Evolutionary conservation across 2,329 filamentous ascomycete genomes (phyloP).

Genomic region (Alternaria arbusti): DNA sequence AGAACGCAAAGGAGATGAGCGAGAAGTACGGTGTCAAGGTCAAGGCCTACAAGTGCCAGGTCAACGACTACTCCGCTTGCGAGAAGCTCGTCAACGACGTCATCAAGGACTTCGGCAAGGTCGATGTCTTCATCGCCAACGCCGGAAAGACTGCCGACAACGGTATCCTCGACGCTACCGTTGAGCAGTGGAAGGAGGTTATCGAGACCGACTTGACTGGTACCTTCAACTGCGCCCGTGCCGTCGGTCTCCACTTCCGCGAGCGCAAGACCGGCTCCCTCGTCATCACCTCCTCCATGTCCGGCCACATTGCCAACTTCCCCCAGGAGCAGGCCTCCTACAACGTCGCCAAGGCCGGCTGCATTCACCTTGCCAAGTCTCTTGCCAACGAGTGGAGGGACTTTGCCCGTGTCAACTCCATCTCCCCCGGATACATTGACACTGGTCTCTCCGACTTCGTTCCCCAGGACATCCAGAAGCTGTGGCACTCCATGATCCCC

Average conservation of each 20-base stretch:
- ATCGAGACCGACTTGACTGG: slow-evolving; percentile 88
- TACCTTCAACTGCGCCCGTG: slow-evolving; percentile 85
- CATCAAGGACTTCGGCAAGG: slow-evolving; percentile 72
- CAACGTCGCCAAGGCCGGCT: slow-evolving; percentile 66
- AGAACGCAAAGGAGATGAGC: slow-evolving; percentile 68
- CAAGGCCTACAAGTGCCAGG: slow-evolving; percentile 71
- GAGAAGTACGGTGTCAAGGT: slow-evolving; percentile 68
- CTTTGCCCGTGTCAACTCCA: slow-evolving; percentile 72
- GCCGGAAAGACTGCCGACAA: slow-evolving; percentile 73
- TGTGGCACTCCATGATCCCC: slow-evolving; percentile 80
- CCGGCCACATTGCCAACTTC: slow-evolving; percentile 83
- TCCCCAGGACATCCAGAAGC: slow-evolving; percentile 69
- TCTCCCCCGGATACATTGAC: slow-evolving; percentile 73
- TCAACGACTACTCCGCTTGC: slow-evolving; percentile 63
- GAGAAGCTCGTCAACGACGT: slow-evolving; percentile 65
- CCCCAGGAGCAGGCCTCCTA: slow-evolving; percentile 67
- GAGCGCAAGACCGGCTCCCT: slow-evolving; percentile 68
- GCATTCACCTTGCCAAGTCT: slow-evolving; percentile 68
- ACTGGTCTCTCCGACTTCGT: slow-evolving; percentile 72
- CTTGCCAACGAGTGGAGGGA: slow-evolving; percentile 74
- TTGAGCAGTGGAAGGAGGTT: slow-evolving; percentile 77
- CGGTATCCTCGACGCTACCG: slow-evolving; percentile 72
- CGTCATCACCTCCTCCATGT: slow-evolving; percentile 76
- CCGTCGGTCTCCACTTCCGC: slow-evolving; percentile 81
- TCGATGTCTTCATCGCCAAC: slow-evolving; percentile 72